Percentiles rank a stretch among this genome's conserved stretches.
These are phyloP conservation scores for Chlorella sp. DNA, from an alignment of 139 green algal genomes.

Conservation along the genomic window DNA sequence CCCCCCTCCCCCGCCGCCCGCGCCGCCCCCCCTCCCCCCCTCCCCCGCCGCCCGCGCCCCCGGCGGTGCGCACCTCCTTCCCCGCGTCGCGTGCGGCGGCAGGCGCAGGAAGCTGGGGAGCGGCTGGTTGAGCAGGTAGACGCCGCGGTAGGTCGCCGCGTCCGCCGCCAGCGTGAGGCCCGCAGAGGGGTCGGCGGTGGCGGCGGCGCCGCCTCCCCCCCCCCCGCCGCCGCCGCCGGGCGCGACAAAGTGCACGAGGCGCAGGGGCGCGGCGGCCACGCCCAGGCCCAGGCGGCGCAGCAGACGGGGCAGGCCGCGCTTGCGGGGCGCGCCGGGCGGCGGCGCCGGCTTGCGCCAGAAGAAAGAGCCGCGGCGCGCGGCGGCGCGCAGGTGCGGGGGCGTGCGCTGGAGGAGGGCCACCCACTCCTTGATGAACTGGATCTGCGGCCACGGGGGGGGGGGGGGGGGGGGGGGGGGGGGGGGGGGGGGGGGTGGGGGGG, in stretches of 20 bases:
- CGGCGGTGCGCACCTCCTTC: no score
- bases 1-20: no score
- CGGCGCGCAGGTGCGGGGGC: constrained; percentile 37
- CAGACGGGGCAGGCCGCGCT: background rate
- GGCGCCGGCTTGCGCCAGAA: constrained; percentile 42
- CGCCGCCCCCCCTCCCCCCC: no score
- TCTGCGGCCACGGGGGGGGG: constrained; percentile 16
- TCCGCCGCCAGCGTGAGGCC: constrained; percentile 30
- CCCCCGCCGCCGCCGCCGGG: no score
- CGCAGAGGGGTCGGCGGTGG: constrained; percentile 32
- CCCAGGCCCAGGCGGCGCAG: background rate
- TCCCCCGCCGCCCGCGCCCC: no score
- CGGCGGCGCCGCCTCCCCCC: no score
- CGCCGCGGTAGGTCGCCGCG: background rate
- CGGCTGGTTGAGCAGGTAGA: constrained; percentile 43
- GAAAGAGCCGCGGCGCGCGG: constrained; percentile 50
- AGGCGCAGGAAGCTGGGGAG: constrained; percentile 25
- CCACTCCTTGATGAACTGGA: constrained; percentile 40
- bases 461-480: background rate
- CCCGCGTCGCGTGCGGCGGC: constrained; percentile 21
- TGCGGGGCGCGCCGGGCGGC: constrained; percentile 13
- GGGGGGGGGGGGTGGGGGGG: no score
- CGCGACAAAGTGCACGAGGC: constrained; percentile 54
- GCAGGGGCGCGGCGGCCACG: constrained; percentile 26
- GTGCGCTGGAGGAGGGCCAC: constrained; percentile 28